These are phyloP conservation scores for Rehmannia glutinosa DNA, from an alignment of 257 asterid species.

Conservation along the genomic window DNA sequence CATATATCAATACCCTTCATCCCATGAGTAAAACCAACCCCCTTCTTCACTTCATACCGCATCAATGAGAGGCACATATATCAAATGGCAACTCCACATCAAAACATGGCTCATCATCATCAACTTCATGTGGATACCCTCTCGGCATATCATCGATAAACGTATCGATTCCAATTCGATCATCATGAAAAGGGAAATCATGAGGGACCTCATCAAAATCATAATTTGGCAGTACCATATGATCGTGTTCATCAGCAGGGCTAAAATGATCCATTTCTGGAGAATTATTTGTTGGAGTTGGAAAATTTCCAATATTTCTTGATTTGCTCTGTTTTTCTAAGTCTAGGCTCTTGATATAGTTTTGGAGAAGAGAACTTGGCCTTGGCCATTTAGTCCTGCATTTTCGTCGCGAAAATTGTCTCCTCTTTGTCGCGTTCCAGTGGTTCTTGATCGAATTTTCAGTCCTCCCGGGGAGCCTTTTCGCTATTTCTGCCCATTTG, in stretches of 20 bases:
- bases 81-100: conserved; percentile 32
- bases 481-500: conserved; percentile 90
- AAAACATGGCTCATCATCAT: conserved; percentile 17
- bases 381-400: conserved; percentile 77
- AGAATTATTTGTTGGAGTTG: neutral
- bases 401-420: conserved; percentile 68
- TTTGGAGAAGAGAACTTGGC: conserved; percentile 60
- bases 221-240: neutral
- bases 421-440: conserved; percentile 89
- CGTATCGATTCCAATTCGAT: conserved; percentile 9
- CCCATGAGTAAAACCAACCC: conserved; percentile 4
- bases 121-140: neutral
- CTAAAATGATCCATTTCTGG: conserved; percentile 3
- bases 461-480: conserved; percentile 62
- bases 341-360: conserved; percentile 67
- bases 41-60: conserved; percentile 32
- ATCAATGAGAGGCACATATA: conserved; percentile 30
- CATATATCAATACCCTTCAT: neutral
- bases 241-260: neutral
- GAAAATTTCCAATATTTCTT: neutral
- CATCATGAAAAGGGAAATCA: conserved; percentile 22
- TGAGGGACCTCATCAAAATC: conserved; percentile 20
- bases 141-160: conserved; percentile 20
- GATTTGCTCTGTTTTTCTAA: conserved; percentile 24
- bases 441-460: conserved; percentile 92